phyloP scores from a whole-genome alignment of 345 rosid species.

The Salix viminalis region DNA sequence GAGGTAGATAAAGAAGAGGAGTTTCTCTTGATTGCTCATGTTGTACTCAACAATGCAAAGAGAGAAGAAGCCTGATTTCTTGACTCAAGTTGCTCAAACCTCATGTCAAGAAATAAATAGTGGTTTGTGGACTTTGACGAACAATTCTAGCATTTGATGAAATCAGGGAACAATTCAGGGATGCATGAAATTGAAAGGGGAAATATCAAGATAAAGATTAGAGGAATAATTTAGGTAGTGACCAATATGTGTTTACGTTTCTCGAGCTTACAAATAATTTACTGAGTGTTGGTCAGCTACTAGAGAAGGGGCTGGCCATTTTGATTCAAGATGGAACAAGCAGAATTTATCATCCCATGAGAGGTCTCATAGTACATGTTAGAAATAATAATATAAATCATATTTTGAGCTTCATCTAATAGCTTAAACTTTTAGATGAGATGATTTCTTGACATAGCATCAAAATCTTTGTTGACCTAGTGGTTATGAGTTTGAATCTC shows the following conservation, averaged over 20 bases:
- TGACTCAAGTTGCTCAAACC: conserved; percentile 8
- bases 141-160: not conserved
- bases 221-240: not conserved
- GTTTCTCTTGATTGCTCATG: not conserved
- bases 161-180: not conserved
- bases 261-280: not conserved
- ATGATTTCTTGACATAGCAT: too few relatives aligned
- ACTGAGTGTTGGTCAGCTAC: not conserved
- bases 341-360: not conserved
- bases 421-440: too few relatives aligned
- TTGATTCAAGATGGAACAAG: too few relatives aligned
- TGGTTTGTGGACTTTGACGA: not conserved
- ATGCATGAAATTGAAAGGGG: not conserved
- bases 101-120: not conserved
- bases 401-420: too few relatives aligned
- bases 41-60: not conserved
- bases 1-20: not conserved
- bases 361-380: not conserved
- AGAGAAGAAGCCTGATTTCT: not conserved
- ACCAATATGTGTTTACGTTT: not conserved
- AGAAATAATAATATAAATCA: too few relatives aligned
- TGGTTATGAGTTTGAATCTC: too few relatives aligned
- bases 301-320: not conserved
- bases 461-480: too few relatives aligned
- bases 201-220: not conserved